A percentile compares a stretch with the other conserved stretches of the same genome.
Evolutionary conservation across 345 rosid species (phyloP).

Genomic region (Hibiscus trionum): DNA sequence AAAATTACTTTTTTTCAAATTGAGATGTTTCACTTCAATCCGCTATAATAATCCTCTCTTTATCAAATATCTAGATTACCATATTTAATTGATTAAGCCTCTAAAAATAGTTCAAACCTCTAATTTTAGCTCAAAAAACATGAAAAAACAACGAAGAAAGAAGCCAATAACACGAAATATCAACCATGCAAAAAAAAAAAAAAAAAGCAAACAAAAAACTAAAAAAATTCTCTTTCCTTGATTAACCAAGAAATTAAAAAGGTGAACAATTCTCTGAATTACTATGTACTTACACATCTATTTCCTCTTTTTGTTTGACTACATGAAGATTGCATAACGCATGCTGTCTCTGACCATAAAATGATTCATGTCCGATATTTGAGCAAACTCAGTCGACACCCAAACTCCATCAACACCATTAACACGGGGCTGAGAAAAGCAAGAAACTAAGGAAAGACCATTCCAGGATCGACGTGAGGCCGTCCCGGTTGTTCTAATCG

Average conservation of each 20-base stretch:
- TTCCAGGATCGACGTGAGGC: constrained; percentile 13
- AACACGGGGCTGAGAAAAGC: constrained; percentile 63
- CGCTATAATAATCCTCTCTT: too few species aligned
- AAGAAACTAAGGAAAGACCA: constrained; percentile 45
- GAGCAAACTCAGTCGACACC: constrained; percentile 60
- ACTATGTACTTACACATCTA: not conserved
- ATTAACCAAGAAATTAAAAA: not conserved
- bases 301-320: constrained; percentile 10
- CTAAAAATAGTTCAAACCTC: too few species aligned
- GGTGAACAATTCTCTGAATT: not conserved
- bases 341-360: constrained; percentile 82
- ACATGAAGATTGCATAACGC: constrained; percentile 91
- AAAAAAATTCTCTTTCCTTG: constrained; percentile 15
- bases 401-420: constrained; percentile 61
- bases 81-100: too few species aligned
- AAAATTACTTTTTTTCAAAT: too few species aligned
- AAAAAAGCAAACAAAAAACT: too few species aligned
- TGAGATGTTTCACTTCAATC: too few species aligned
- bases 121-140: too few species aligned
- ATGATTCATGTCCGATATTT: constrained; percentile 68
- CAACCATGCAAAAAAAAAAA: too few species aligned
- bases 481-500: constrained; percentile 11
- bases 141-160: too few species aligned
- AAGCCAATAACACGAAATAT: too few species aligned
- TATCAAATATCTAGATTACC: too few species aligned